These are phyloP conservation scores for Pelargonium citronellum DNA, from an alignment of 441 rosid species.

Conservation along the genomic window DNA sequence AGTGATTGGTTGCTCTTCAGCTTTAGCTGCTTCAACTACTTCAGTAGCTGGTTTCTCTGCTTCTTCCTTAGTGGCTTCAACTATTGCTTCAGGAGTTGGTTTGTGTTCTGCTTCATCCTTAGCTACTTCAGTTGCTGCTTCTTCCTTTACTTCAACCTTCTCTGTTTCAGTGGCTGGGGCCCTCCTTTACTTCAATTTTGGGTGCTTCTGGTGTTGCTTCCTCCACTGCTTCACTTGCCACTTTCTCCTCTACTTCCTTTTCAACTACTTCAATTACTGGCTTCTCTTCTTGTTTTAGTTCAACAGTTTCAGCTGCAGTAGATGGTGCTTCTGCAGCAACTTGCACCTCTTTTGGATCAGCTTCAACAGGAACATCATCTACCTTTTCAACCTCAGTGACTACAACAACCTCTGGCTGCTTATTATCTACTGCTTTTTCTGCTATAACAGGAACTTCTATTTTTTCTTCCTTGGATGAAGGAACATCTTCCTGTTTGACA, in stretches of 20 bases:
- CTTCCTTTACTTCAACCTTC: too few relatives aligned
- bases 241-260: too few relatives aligned
- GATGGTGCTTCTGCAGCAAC: slow-evolving; percentile 6
- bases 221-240: slow-evolving; percentile 6
- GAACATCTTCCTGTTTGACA: slow-evolving; percentile 19
- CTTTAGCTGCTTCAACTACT: slow-evolving; percentile 9
- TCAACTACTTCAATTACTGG: too few relatives aligned
- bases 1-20: slow-evolving; percentile 6
- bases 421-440: too few relatives aligned
- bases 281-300: neutral
- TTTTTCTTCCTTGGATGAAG: neutral
- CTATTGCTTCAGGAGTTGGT: neutral
- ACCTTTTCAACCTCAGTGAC: neutral
- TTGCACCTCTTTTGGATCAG: neutral
- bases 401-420: too few relatives aligned
- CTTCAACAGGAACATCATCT: too few relatives aligned
- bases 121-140: too few relatives aligned
- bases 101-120: too few relatives aligned
- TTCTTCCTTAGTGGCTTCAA: slow-evolving; percentile 19
- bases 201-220: too few relatives aligned
- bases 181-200: too few relatives aligned
- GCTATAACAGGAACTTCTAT: too few relatives aligned
- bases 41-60: slow-evolving; percentile 9
- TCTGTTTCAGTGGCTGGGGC: too few relatives aligned
- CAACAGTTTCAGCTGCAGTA: slow-evolving; percentile 4